Base-by-base conservation (phyloP, 805 yeast genomes). In the Sugiyamaella chiloensis region DNA sequence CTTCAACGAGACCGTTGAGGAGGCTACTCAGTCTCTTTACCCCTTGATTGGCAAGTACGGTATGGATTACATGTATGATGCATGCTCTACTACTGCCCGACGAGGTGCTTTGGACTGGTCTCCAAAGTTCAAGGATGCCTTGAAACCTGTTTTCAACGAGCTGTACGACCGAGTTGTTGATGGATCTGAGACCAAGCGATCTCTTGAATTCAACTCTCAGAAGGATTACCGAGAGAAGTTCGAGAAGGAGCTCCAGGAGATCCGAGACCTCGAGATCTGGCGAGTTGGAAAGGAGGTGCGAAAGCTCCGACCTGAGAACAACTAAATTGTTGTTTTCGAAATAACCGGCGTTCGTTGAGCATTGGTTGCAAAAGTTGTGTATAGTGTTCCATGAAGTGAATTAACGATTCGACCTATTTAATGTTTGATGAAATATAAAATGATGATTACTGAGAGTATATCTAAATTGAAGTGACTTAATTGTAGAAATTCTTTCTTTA, bases 61-160 rank as follows among this genome's bases (percentile, higher is more conserved):
- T 79, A 93, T 93, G 99, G 99, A 93, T 78, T 93, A 93, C 91
- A 93, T 93, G 99, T 93, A 93, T 83, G 98, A 93, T 71, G 99
- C 99, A 66, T 93, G 99, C 78, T 93, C 99, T 61, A 93, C 99
- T 69, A 93, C 99, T 61, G 99, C 99, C 67, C 89, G 98, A 83
- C 88, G 99, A 80, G 99, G 99, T 82, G 99, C 99, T 70, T 82
- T 93, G 66, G 99, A 93, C 80, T 93, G 99, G 99, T 91, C 93
- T 81, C 98, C 98, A 74, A 78, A 85, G 74, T 93, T 93, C 89
- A 90, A 90, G 83, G 91, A 87, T 63, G 96, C 97, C 68, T 81
- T 93, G 76, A 93, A 93, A 81, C 98, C 99, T 67, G 97, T 93
- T 52, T 93, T 93, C 82, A 81, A 86, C 74, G 95, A 93, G 69